These are phyloP conservation scores for Trichophyton rubrum DNA, from an alignment of 2,329 filamentous ascomycete species.

Conservation along the genomic window DNA sequence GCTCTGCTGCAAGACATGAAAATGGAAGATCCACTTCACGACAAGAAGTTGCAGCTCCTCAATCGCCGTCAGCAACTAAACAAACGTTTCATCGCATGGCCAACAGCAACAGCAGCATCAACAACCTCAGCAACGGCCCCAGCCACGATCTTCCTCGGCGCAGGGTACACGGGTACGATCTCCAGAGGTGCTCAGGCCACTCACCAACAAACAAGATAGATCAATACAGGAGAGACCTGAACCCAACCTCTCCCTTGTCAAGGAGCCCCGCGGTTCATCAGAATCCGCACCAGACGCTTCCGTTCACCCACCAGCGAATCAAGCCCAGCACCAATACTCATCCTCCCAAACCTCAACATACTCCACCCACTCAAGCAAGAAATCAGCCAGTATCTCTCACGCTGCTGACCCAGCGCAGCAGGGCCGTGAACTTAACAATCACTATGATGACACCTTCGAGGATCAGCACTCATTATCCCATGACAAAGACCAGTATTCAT, in stretches of 20 bases:
- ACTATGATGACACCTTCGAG: not conserved
- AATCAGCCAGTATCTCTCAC: not conserved
- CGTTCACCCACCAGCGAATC: not conserved
- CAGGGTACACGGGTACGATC: not conserved
- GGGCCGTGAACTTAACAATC: not conserved
- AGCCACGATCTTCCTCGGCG: not conserved
- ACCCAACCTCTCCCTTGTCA: not conserved
- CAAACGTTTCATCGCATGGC: not conserved
- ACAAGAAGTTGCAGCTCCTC: not conserved
- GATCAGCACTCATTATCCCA: not conserved
- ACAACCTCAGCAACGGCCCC: not conserved
- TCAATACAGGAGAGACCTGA: not conserved
- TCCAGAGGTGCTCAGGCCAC: constrained; percentile 1
- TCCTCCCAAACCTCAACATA: not conserved
- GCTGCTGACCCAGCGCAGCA: not conserved
- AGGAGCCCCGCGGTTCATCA: not conserved
- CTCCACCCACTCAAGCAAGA: not conserved
- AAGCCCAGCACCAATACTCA: not conserved
- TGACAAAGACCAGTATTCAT: not conserved
- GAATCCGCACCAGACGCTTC: not conserved
- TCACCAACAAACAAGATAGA: not conserved
- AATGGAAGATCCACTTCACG: constrained; percentile 7
- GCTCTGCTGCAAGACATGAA: constrained; percentile 16
- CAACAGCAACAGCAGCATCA: not conserved
- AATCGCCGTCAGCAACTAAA: not conserved